Evolutionary conservation across 129 eudicot species (phyloP).

Genomic region (Centella asiatica): DNA sequence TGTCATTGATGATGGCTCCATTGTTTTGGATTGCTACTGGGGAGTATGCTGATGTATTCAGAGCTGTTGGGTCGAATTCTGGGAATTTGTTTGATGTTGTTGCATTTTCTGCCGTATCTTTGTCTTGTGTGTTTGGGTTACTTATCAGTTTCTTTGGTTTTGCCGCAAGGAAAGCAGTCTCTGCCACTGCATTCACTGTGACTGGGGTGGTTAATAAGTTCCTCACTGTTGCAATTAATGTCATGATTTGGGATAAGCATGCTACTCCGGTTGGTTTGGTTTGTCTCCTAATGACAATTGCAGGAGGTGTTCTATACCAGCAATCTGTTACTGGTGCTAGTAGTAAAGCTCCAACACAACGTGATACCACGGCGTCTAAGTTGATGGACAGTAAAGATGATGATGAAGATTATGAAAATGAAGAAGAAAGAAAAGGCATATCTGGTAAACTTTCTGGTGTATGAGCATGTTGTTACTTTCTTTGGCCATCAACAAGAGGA

Average conservation of each 20-base stretch:
- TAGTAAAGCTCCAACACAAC: constrained; percentile 38
- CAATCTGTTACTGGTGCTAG: constrained; percentile 76
- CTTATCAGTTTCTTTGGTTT: constrained; percentile 90
- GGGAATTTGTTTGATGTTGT: constrained; percentile 53
- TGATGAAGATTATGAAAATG: constrained; percentile 32
- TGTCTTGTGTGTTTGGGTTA: constrained; percentile 79
- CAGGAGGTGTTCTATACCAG: constrained; percentile 88
- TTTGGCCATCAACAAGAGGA: not conserved
- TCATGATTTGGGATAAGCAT: constrained; percentile 91
- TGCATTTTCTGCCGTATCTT: constrained; percentile 62
- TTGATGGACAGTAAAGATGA: constrained; percentile 38
- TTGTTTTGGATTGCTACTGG: constrained; percentile 85
- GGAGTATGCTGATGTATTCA: constrained; percentile 72
- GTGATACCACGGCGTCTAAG: constrained; percentile 50
- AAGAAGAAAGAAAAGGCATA: constrained; percentile 51
- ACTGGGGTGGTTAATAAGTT: constrained; percentile 94
- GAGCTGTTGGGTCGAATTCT: constrained; percentile 34
- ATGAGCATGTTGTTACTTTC: constrained; percentile 21
- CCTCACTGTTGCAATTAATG: constrained; percentile 82
- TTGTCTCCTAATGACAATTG: constrained; percentile 66
- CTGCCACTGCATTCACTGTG: constrained; percentile 94
- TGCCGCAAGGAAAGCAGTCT: constrained; percentile 77
- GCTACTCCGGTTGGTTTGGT: constrained; percentile 80
- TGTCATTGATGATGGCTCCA: constrained; percentile 90
- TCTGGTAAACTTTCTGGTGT: constrained; percentile 58